A percentile compares a stretch with the other conserved stretches of the same genome.
These are phyloP conservation scores for Orbilia blumenaviensis DNA, from an alignment of 2,329 filamentous ascomycete genomes.

Conservation along the genomic window DNA sequence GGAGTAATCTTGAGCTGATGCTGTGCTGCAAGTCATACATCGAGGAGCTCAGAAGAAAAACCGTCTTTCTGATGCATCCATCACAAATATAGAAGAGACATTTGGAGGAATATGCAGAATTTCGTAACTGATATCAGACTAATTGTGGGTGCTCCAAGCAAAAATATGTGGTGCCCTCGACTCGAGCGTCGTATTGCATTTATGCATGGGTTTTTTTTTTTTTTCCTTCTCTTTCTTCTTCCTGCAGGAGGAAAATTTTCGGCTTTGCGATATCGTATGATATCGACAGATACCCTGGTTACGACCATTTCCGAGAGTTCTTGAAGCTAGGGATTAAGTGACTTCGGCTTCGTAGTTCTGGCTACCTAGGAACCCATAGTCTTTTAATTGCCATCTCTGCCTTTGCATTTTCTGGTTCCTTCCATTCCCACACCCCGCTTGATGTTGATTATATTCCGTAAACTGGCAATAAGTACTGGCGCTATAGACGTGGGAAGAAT, in stretches of 20 bases:
- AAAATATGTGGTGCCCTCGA: slow-evolving; percentile 6
- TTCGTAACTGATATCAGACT: not conserved
- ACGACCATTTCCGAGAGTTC: slow-evolving; percentile 24
- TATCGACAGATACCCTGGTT: slow-evolving; percentile 27
- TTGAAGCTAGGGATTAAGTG: not conserved
- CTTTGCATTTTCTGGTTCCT: not conserved
- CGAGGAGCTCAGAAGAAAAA: slow-evolving; percentile 1
- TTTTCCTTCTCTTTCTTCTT: not conserved
- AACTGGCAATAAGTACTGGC: not conserved
- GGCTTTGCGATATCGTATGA: slow-evolving; percentile 31
- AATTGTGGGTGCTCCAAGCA: slow-evolving; percentile 9
- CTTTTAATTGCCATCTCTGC: slow-evolving; percentile 43
- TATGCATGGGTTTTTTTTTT: slow-evolving; percentile 5
- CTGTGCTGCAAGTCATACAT: slow-evolving; percentile 12
- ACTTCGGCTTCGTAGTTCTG: not conserved
- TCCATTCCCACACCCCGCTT: not conserved
- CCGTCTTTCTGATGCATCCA: slow-evolving; percentile 11
- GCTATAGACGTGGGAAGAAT: slow-evolving; percentile 11
- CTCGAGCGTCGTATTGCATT: not conserved
- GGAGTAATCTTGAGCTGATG: slow-evolving; percentile 13
- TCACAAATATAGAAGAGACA: slow-evolving; percentile 11
- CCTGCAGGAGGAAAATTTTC: not conserved
- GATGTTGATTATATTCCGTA: slow-evolving; percentile 5
- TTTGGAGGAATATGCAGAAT: not conserved
- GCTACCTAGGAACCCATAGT: slow-evolving; percentile 1